Percentiles rank a stretch among this genome's conserved stretches.
Conservation (phyloP, 495 filamentous ascomycete genomes). For the Friedmanniomyces endolithicus region DNA sequence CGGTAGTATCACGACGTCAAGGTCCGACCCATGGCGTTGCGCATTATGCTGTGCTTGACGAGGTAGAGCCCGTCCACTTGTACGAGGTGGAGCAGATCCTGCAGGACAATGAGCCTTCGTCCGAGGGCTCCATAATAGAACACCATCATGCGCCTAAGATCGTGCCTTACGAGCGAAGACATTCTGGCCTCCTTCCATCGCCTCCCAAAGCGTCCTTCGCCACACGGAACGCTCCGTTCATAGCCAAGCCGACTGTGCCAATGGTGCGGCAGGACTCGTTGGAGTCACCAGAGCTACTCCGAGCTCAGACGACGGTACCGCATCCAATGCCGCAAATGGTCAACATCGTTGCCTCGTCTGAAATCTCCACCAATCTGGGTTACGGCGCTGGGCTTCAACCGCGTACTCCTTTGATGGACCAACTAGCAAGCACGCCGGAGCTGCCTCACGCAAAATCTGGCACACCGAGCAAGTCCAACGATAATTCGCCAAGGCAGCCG, state of each 20-base stretch:
- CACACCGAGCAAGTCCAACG: constrained; percentile 27
- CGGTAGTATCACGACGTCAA: neutral
- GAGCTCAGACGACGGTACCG: constrained; percentile 1
- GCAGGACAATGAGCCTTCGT: constrained; percentile 29
- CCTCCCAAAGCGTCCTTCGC: constrained; percentile 1
- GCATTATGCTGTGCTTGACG: constrained; percentile 75
- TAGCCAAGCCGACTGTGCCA: constrained; percentile 3
- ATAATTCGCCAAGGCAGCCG: constrained; percentile 20
- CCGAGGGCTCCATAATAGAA: constrained; percentile 9
- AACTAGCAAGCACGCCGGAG: constrained; percentile 8
- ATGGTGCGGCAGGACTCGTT: constrained; percentile 4
- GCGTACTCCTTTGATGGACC: neutral
- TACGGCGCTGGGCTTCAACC: neutral
- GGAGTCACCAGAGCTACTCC: constrained; percentile 8
- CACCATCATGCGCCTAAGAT: neutral
- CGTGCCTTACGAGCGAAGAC: constrained; percentile 15
- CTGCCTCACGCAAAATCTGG: constrained; percentile 21
- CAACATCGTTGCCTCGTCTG: constrained; percentile 3
- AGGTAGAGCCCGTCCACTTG: constrained; percentile 53
- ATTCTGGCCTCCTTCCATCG: constrained; percentile 16
- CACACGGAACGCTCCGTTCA: neutral
- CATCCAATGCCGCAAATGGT: constrained; percentile 1
- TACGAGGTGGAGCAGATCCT: constrained; percentile 57
- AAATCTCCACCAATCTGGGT: too few species aligned
- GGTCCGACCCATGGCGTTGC: constrained; percentile 39